Evolutionary conservation across 1,284 basidiomycete species (phyloP).

Genomic region (Kalmanozyma brasiliensis): DNA sequence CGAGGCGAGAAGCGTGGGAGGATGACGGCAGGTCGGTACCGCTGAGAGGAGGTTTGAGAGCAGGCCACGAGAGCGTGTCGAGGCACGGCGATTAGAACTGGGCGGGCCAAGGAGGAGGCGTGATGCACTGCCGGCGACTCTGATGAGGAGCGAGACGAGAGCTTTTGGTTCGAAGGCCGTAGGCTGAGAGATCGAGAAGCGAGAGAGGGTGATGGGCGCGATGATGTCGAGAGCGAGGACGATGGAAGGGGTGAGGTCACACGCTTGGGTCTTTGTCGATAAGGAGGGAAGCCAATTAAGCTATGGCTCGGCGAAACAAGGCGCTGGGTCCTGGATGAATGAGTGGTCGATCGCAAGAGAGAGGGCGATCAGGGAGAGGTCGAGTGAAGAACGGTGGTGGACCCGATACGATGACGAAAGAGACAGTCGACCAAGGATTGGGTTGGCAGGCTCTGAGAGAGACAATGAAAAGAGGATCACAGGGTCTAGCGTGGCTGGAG

Average conservation of each 20-base stretch:
- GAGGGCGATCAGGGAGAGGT: background rate
- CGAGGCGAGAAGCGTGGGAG: slow-evolving; percentile 21
- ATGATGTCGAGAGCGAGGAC: background rate
- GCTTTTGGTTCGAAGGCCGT: slow-evolving; percentile 19
- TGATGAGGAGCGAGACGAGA: background rate
- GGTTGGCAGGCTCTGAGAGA: slow-evolving; percentile 1
- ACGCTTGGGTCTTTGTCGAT: slow-evolving; percentile 1
- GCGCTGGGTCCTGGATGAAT: background rate
- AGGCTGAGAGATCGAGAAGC: slow-evolving; percentile 5
- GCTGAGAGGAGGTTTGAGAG: background rate
- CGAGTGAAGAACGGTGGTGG: background rate
- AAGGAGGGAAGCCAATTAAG: background rate
- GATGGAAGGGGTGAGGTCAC: slow-evolving; percentile 12
- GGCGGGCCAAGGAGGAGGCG: background rate
- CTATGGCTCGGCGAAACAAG: slow-evolving; percentile 5
- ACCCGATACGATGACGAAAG: slow-evolving; percentile 34
- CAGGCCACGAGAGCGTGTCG: slow-evolving; percentile 8
- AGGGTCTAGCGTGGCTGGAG: slow-evolving; percentile 41
- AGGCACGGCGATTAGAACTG: slow-evolving; percentile 7
- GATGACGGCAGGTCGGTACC: slow-evolving; percentile 18
- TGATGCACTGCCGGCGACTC: slow-evolving; percentile 11
- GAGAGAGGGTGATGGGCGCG: background rate
- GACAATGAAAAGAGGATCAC: slow-evolving; percentile 1
- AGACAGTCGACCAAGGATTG: slow-evolving; percentile 9
- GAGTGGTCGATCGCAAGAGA: background rate